Base-by-base conservation (phyloP, 495 filamentous ascomycete genomes). In the Pyrenula massariospora region DNA sequence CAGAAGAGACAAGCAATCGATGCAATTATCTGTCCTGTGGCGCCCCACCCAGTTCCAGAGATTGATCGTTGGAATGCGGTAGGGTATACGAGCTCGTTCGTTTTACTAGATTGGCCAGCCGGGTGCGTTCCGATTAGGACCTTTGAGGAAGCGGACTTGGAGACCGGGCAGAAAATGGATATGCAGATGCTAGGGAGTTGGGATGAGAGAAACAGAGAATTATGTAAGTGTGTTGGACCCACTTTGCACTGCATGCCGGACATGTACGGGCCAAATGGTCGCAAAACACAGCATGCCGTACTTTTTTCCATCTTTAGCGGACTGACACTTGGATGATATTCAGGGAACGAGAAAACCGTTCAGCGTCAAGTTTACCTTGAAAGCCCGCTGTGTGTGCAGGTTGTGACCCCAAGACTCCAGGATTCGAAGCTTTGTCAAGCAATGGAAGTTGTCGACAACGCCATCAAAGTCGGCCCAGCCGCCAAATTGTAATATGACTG, bases 41-140 rank as follows among this genome's bases (percentile, higher is more conserved):
- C 80, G 12, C 79, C 79, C 0, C 84, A 86, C 59, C 81, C 85
- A 0, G 83, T 84, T 0, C 82, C 84, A 0, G 68, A 74, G n/a
- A 70, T 84, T 51, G 84, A 87, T 65, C 63, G 74, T 2, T 87
- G 81, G 68, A 83, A 83, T 67, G 75, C 72, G 0, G 74, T 80
- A 0, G 77, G 80, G 23, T 86, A 86, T 61, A 85, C 84, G 0
- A 77, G 72, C 15, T 73, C 68, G 10, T 85, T 81, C 55, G 81
- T 83, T 5, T 59, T 85, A 55, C 62, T 87, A 12, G 83, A 87
- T 61, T 83, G 76, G 55, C 77, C 82, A 0, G 77, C 83, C n/a
- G 84, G 77, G 0, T 65, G 69, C 1, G 58, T 85, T 0, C 84
- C 83, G 0, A 74, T 85, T 5, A 64, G 83, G 2, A 57, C 62